Evolutionary conservation across 257 asterid species (phyloP).

Genomic region (Solanum pennellii): DNA sequence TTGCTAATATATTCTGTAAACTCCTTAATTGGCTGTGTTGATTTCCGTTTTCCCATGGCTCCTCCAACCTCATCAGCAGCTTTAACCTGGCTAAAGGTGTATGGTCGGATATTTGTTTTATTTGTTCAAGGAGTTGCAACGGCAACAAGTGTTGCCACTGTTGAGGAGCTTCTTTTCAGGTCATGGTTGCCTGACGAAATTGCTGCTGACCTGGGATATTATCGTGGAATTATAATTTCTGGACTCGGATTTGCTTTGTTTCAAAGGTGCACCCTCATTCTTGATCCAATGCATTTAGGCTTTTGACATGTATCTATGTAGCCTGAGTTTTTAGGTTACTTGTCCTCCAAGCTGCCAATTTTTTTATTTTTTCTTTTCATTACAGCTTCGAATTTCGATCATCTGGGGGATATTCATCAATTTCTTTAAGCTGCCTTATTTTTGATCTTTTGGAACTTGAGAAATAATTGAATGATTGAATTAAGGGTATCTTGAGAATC

Average conservation of each 20-base stretch:
- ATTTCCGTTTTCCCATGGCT: conserved; percentile 45
- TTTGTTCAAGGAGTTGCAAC: conserved; percentile 43
- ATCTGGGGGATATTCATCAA: background rate
- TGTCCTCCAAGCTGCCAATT: background rate
- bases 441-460: background rate
- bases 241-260: conserved; percentile 67
- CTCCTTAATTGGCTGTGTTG: conserved; percentile 53
- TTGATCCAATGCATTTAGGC: background rate
- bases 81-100: conserved; percentile 37
- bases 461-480: background rate
- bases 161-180: conserved; percentile 82
- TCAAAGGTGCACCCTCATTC: conserved; percentile 41
- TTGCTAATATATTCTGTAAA: conserved; percentile 46
- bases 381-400: background rate
- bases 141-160: conserved; percentile 58
- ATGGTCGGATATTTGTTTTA: conserved; percentile 33
- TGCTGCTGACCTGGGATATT: conserved; percentile 68
- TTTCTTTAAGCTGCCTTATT: background rate
- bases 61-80: conserved; percentile 35
- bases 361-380: background rate
- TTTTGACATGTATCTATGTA: background rate
- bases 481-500: background rate
- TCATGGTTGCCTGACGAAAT: conserved; percentile 96
- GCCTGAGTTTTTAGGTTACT: background rate
- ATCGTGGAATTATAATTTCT: conserved; percentile 61